phyloP scores from a whole-genome alignment of 345 rosid genomes.

The Syzygium aromaticum region DNA sequence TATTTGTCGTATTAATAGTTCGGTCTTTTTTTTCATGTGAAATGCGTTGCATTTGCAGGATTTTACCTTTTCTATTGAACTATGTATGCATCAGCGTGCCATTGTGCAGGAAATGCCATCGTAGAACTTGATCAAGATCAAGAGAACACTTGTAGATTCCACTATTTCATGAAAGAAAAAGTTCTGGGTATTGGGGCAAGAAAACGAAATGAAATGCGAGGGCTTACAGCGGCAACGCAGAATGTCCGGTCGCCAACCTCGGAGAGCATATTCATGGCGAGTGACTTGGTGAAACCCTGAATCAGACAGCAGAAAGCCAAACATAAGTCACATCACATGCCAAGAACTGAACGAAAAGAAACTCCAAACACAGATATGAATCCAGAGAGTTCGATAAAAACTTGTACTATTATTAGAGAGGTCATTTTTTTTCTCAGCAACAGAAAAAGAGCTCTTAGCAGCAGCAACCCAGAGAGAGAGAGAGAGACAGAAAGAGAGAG shows the following conservation, averaged over 20 bases:
- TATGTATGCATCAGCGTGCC: background rate
- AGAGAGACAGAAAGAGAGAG: background rate
- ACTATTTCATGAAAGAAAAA: background rate
- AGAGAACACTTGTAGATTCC: background rate
- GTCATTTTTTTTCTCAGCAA: background rate
- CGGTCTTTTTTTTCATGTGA: background rate
- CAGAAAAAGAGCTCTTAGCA: background rate
- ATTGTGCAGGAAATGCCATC: background rate
- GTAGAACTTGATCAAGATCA: background rate
- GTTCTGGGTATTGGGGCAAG: background rate
- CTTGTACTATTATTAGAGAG: background rate
- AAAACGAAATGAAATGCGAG: background rate
- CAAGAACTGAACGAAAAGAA: background rate
- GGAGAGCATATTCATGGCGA: slow-evolving; percentile 85
- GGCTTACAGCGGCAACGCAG: slow-evolving; percentile 81
- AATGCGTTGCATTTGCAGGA: background rate
- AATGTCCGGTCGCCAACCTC: slow-evolving; percentile 98
- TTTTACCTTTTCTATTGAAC: background rate
- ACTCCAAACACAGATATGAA: background rate
- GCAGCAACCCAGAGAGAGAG: background rate
- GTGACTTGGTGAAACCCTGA: slow-evolving; percentile 92
- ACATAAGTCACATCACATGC: background rate
- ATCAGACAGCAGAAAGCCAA: background rate
- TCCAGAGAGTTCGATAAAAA: background rate
- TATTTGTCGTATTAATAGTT: background rate